A percentile compares a stretch with the other conserved stretches of the same genome.
These are phyloP conservation scores for Kwoniella dendrophila DNA, from an alignment of 768 basidiomycete species.

Conservation along the genomic window DNA sequence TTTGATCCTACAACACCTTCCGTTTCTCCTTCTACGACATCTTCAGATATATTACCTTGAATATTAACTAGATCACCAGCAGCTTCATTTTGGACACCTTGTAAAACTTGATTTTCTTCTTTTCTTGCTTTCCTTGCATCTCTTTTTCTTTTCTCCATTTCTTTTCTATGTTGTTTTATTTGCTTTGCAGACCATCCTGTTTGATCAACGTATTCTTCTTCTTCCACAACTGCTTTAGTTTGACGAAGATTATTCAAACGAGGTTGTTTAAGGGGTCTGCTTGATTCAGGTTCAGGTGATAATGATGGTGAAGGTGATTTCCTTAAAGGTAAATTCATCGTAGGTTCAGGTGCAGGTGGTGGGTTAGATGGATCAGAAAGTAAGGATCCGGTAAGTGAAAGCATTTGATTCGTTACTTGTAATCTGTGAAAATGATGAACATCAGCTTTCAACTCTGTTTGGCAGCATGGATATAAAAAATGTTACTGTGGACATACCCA, in stretches of 20 bases:
- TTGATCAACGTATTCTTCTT: slow-evolving; percentile 33
- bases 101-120: slow-evolving; percentile 31
- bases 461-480: background rate
- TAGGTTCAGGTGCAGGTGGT: slow-evolving; percentile 31
- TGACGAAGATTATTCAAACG: background rate
- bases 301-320: slow-evolving; percentile 30
- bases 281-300: slow-evolving; percentile 25
- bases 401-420: slow-evolving; percentile 89
- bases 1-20: slow-evolving; percentile 12
- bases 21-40: background rate
- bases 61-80: slow-evolving; percentile 24
- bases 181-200: slow-evolving; percentile 31
- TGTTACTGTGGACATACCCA: slow-evolving; percentile 63
- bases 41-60: too few relatives aligned
- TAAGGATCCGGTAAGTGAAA: slow-evolving; percentile 71
- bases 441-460: background rate
- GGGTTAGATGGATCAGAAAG: slow-evolving; percentile 41
- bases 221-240: background rate
- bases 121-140: slow-evolving; percentile 43
- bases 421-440: slow-evolving; percentile 60
- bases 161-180: slow-evolving; percentile 35
- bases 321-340: slow-evolving; percentile 7
- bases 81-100: slow-evolving; percentile 27
- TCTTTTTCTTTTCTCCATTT: slow-evolving; percentile 35
- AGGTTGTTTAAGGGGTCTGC: slow-evolving; percentile 15